Evolutionary conservation across 139 green algal genomes (phyloP), one percentile per base, ranked within the genome.

Genomic region (Chlorella sp.): DNA sequence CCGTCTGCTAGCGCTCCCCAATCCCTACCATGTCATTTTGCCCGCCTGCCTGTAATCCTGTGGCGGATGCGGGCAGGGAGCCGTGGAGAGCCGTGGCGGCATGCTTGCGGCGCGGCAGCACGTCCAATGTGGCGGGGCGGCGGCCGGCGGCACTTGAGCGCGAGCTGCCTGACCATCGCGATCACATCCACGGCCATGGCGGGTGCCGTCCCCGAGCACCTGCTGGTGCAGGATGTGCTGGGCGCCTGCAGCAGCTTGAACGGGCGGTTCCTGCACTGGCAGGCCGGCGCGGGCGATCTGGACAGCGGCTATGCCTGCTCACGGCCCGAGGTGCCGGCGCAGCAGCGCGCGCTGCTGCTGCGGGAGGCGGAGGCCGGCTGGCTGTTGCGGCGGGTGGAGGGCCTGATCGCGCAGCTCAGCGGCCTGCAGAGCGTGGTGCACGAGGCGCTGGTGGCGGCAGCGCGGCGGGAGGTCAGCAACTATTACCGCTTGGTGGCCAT

Each of bases 401-500:
- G 62, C 28, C 38, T 85, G 43, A 56, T 32, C 3, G 65, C 48
- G 41, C 38, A 60, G 54, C 62, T 77, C 22, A 30, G 38, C 28
- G 26, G 6, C 58, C 69, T 44, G 83, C 80, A 87, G 75, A 80
- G 58, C 64, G 73, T 69, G 20, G 88, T 87, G 44, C 82, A 85
- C 46, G 77, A 87, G 36, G 84, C 82, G 4, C 44, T 88, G 38
- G 58, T 69, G 9, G 54, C 85, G 14, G 88, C 83, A 3, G 89
- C 91, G 60, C 84, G 89, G 19, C 70, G 78, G 0, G 94, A 99
- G 90, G 78, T 98, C 40, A 77, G 84, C 34, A 92, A 95, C 73
- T 97, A 95, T 67, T 98, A 96, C 89, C 90, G 93, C 38, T 85
- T 99, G 14, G 89, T 99, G 86, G 96, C 96, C 28, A 90, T 97